Evolutionary conservation across 2,329 filamentous ascomycete genomes (phyloP).

Genomic region (Teratosphaeria pseudoeucalypti): DNA sequence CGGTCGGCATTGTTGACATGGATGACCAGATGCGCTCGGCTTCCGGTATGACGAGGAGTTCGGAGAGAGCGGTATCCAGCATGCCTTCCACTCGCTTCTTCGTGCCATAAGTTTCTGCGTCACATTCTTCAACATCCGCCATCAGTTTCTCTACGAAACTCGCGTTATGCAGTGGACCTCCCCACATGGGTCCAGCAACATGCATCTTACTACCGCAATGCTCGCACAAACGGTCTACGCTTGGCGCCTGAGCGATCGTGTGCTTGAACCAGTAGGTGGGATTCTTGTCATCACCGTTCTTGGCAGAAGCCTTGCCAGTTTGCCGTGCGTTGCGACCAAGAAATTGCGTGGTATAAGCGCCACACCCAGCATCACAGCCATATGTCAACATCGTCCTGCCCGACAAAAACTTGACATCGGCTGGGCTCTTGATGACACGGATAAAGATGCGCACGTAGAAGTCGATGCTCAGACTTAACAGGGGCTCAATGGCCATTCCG

Average conservation of each 20-base stretch:
- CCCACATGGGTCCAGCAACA: constrained; percentile 89
- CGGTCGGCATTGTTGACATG: neutral
- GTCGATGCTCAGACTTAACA: constrained; percentile 88
- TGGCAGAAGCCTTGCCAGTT: constrained; percentile 59
- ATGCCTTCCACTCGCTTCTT: constrained; percentile 77
- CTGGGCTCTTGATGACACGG: constrained; percentile 65
- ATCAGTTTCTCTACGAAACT: constrained; percentile 74
- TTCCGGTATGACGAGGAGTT: constrained; percentile 33
- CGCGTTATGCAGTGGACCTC: constrained; percentile 73
- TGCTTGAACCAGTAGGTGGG: constrained; percentile 65
- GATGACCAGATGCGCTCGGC: constrained; percentile 1
- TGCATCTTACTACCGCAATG: constrained; percentile 85
- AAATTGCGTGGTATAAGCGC: constrained; percentile 78
- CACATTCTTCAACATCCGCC: constrained; percentile 55
- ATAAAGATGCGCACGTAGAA: constrained; percentile 91
- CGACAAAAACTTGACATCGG: constrained; percentile 79
- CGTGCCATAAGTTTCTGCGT: constrained; percentile 66
- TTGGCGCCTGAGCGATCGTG: constrained; percentile 60
- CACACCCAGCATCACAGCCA: constrained; percentile 81
- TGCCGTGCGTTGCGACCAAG: constrained; percentile 59
- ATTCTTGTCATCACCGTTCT: constrained; percentile 29
- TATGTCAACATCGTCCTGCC: constrained; percentile 90
- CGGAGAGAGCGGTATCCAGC: constrained; percentile 79
- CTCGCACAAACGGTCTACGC: constrained; percentile 55
- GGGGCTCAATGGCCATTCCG: constrained; percentile 77